These are phyloP conservation scores for Pleurotus citrinopileatus DNA, from an alignment of 768 basidiomycete species.

Conservation along the genomic window DNA sequence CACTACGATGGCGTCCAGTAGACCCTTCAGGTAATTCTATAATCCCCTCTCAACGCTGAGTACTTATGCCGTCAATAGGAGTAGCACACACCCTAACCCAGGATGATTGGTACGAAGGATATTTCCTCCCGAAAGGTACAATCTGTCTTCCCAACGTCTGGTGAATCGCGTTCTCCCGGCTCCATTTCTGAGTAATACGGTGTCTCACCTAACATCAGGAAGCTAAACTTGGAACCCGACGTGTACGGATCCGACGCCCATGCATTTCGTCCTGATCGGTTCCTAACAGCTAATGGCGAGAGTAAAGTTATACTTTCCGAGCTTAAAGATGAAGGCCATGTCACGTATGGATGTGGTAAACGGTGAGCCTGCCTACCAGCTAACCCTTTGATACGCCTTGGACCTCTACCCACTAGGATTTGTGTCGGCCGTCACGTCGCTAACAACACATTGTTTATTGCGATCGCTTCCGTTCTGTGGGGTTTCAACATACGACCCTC, in stretches of 20 bases:
- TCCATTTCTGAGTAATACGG: background rate
- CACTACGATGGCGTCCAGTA: slow-evolving; percentile 22
- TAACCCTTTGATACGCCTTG: too few relatives aligned
- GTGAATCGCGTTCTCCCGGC: background rate
- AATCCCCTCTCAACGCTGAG: too few relatives aligned
- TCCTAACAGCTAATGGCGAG: slow-evolving; percentile 21
- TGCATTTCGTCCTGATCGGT: background rate
- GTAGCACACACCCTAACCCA: slow-evolving; percentile 6
- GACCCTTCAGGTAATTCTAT: too few relatives aligned
- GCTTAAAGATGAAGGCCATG: slow-evolving; percentile 26
- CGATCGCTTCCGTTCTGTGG: slow-evolving; percentile 27
- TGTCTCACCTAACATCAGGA: background rate
- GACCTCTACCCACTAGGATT: too few relatives aligned
- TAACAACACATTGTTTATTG: slow-evolving; percentile 19
- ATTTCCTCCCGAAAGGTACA: background rate
- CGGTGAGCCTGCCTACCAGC: slow-evolving; percentile 13
- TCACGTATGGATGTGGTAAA: slow-evolving; percentile 39
- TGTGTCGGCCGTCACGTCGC: slow-evolving; percentile 36
- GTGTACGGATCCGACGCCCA: background rate
- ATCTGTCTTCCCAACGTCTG: slow-evolving; percentile 4
- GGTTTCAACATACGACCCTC: slow-evolving; percentile 27
- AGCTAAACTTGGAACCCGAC: background rate
- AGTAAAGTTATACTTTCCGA: slow-evolving; percentile 16
- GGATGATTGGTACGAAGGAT: slow-evolving; percentile 8
- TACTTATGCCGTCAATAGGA: slow-evolving; percentile 1